Evolutionary conservation across 116 monocot genomes (phyloP), one percentile per base, ranked within the genome.

Genomic region (Zostera marina): DNA sequence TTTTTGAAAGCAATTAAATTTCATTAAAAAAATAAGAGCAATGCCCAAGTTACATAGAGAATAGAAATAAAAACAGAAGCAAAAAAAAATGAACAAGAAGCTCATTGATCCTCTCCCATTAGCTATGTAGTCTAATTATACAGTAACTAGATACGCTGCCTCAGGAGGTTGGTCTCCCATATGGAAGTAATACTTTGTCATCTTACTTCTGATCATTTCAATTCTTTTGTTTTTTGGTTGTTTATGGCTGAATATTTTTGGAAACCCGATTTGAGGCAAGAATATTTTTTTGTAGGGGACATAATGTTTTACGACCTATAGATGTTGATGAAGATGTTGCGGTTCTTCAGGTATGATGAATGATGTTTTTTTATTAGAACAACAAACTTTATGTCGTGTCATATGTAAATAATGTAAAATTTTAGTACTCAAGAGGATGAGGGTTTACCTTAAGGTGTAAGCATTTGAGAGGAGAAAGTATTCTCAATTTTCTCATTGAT

Each of bases 131-230:
- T n/a, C n/a, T n/a, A n/a, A n/a, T n/a, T n/a, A n/a, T n/a, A n/a
- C n/a, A n/a, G n/a, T n/a, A n/a, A n/a, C n/a, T n/a, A n/a, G n/a
- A n/a, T n/a, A n/a, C n/a, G n/a, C n/a, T n/a, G n/a, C n/a, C n/a
- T n/a, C n/a, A n/a, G n/a, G n/a, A n/a, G n/a, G n/a, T n/a, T n/a
- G n/a, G n/a, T n/a, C n/a, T n/a, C n/a, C n/a, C n/a, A n/a, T n/a
- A n/a, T 89, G 89, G 84, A 89, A 84, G 89, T 89, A 84, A 79
- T 64, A 2, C 32, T 13, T 12, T 23, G 20, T 62, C 49, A 44
- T 43, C 38, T 11, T 66, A 15, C n/a, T 4, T 59, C 11, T 60
- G 14, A 58, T 32, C 6, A 56, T 22, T 5, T 8, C 24, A 20
- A 21, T 66, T 11, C 21, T 42, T 22, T 15, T 56, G 1, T 45